These are phyloP conservation scores for Cucumis sativus DNA, from an alignment of 306 rosid species.

Conservation along the genomic window DNA sequence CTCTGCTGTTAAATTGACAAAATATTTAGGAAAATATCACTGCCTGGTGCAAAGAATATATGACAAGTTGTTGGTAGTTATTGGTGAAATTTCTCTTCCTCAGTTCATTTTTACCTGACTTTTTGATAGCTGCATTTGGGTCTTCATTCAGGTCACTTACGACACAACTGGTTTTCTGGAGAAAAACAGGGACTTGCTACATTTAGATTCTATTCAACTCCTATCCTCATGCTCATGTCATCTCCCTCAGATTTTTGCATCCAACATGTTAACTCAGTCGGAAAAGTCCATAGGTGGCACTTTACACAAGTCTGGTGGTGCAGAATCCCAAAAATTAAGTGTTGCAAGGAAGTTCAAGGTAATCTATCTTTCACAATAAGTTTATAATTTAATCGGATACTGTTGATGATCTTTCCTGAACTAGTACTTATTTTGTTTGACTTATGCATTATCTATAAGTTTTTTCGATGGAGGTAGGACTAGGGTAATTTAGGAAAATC, in stretches of 20 bases:
- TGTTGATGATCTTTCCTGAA: neutral
- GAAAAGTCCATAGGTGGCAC: constrained; percentile 83
- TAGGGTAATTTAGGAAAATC: no score
- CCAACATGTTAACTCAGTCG: constrained; percentile 69
- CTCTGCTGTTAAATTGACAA: neutral
- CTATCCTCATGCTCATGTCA: constrained; percentile 82
- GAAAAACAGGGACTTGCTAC: constrained; percentile 90
- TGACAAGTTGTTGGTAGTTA: neutral
- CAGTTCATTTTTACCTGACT: constrained; percentile 16
- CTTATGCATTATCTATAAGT: neutral
- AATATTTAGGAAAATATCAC: neutral
- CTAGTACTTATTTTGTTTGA: neutral
- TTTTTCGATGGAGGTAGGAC: neutral
- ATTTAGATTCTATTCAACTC: constrained; percentile 87
- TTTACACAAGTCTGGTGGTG: constrained; percentile 77
- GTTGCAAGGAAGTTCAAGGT: constrained; percentile 98
- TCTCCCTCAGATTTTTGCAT: constrained; percentile 85
- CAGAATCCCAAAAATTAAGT: constrained; percentile 95
- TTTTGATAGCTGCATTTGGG: constrained; percentile 28
- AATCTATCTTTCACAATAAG: constrained; percentile 1
- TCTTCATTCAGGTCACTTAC: constrained; percentile 65
- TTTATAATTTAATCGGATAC: neutral
- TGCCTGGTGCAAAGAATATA: neutral
- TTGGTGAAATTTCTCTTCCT: neutral
- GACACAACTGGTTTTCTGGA: constrained; percentile 94